Evolutionary conservation across 1,284 basidiomycete genomes (phyloP).

Genomic region (Puccinia coronata): DNA sequence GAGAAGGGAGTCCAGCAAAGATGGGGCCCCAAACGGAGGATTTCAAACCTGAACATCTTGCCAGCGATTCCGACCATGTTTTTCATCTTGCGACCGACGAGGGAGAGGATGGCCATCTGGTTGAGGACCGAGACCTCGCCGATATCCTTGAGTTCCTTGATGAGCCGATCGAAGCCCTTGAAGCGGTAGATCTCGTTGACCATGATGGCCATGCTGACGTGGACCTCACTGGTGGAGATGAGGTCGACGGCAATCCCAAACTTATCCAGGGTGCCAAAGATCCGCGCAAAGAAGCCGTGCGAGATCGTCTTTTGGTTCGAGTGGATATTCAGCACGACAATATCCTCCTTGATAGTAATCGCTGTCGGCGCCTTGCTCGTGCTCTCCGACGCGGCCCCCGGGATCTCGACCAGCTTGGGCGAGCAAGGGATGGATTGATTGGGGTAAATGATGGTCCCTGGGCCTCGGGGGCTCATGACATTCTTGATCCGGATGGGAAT

Average conservation of each 20-base stretch:
- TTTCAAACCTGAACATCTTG: constrained; percentile 79
- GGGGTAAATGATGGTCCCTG: constrained; percentile 92
- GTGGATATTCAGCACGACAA: constrained; percentile 90
- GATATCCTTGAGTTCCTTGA: constrained; percentile 73
- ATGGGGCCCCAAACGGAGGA: background rate
- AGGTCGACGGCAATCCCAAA: constrained; percentile 94
- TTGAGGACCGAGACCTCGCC: constrained; percentile 78
- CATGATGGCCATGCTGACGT: constrained; percentile 89
- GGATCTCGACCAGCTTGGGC: constrained; percentile 53
- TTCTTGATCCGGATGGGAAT: constrained; percentile 99
- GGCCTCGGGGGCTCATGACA: constrained; percentile 84
- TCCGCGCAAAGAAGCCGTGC: constrained; percentile 92
- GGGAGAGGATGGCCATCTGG: constrained; percentile 93
- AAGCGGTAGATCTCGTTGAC: constrained; percentile 62
- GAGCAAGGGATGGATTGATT: constrained; percentile 59
- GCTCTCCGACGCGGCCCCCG: background rate
- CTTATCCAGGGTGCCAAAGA: constrained; percentile 85
- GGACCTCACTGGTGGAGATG: constrained; percentile 95
- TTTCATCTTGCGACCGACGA: constrained; percentile 92
- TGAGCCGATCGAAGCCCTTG: constrained; percentile 71
- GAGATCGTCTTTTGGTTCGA: constrained; percentile 95
- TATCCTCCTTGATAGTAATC: constrained; percentile 95
- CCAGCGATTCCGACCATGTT: constrained; percentile 94
- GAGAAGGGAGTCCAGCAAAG: background rate
- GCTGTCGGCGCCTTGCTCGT: constrained; percentile 78